A percentile compares a stretch with the other conserved stretches of the same genome.
Evolutionary conservation across 2,329 filamentous ascomycete genomes (phyloP).

Genomic region (Ophiostoma ips): DNA sequence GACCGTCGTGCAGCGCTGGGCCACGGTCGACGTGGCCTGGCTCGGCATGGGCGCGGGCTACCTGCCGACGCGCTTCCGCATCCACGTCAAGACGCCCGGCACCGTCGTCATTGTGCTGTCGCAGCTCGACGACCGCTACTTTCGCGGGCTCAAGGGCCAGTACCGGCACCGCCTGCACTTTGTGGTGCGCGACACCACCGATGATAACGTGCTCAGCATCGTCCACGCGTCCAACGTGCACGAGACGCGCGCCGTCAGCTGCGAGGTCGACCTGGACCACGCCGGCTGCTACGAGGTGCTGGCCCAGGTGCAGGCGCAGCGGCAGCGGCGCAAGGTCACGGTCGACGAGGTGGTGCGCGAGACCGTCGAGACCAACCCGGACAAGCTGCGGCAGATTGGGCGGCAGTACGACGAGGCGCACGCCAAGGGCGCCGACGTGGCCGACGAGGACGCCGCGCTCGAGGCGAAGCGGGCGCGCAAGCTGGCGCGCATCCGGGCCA

Average conservation of each 20-base stretch:
- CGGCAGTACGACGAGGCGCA: slow-evolving; percentile 48
- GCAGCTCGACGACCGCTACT: slow-evolving; percentile 33
- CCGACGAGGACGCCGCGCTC: slow-evolving; percentile 9
- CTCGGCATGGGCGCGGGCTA: slow-evolving; percentile 26
- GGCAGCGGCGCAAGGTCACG: slow-evolving; percentile 29
- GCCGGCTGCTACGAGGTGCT: slow-evolving; percentile 55
- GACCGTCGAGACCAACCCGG: slow-evolving; percentile 31
- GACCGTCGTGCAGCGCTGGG: slow-evolving; percentile 32
- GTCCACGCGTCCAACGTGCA: slow-evolving; percentile 19
- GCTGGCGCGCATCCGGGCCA: not conserved
- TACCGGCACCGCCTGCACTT: slow-evolving; percentile 31
- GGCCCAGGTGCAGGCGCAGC: slow-evolving; percentile 49
- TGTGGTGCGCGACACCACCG: slow-evolving; percentile 23
- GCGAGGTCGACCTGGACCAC: slow-evolving; percentile 54
- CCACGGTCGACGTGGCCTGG: slow-evolving; percentile 29
- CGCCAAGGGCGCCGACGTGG: slow-evolving; percentile 18
- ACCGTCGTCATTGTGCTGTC: slow-evolving; percentile 30
- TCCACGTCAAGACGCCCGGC: slow-evolving; percentile 28
- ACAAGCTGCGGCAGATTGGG: slow-evolving; percentile 49
- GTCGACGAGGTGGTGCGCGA: slow-evolving; percentile 46
- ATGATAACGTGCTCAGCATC: slow-evolving; percentile 14
- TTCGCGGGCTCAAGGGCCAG: slow-evolving; percentile 29
- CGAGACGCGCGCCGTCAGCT: slow-evolving; percentile 44
- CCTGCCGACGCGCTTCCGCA: slow-evolving; percentile 29
- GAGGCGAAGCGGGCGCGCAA: slow-evolving; percentile 1